Percentiles rank a stretch among this genome's conserved stretches.
Conservation (phyloP, 257 asterid genomes). For the Penstemon davidsonii region DNA sequence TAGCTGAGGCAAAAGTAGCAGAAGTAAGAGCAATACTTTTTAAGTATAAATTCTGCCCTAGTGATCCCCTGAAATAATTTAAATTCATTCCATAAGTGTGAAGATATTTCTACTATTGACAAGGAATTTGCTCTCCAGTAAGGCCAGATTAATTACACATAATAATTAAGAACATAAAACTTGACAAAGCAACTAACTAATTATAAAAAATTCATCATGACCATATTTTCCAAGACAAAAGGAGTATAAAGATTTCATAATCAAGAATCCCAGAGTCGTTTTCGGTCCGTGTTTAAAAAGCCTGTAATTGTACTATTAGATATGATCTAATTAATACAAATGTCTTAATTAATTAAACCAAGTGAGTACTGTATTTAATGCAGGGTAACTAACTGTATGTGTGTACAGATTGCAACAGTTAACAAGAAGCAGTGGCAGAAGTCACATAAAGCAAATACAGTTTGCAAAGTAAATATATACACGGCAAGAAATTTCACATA, state of each 20-base stretch:
- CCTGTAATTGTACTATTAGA: too few relatives aligned
- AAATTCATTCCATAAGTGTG: neutral
- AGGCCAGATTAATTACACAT: too few relatives aligned
- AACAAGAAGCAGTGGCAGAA: constrained; percentile 23
- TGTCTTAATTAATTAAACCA: neutral
- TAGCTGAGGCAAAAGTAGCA: constrained; percentile 62
- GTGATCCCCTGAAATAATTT: constrained; percentile 48
- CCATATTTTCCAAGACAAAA: too few relatives aligned
- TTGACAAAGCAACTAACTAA: too few relatives aligned
- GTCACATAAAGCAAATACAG: constrained; percentile 28
- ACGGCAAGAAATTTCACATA: constrained; percentile 22
- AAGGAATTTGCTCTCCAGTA: too few relatives aligned
- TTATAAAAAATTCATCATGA: too few relatives aligned
- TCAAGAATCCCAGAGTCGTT: too few relatives aligned
- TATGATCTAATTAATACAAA: too few relatives aligned
- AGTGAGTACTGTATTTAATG: constrained; percentile 5
- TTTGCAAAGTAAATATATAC: constrained; percentile 10
- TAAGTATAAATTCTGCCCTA: constrained; percentile 62
- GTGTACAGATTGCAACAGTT: constrained; percentile 25
- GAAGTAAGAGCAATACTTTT: constrained; percentile 53
- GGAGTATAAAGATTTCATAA: too few relatives aligned
- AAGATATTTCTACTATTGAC: neutral
- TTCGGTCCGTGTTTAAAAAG: too few relatives aligned
- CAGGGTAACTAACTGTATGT: neutral
- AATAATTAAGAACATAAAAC: too few relatives aligned